Conservation (phyloP, 1,284 basidiomycete species). For the Moesziomyces sp. region DNA sequence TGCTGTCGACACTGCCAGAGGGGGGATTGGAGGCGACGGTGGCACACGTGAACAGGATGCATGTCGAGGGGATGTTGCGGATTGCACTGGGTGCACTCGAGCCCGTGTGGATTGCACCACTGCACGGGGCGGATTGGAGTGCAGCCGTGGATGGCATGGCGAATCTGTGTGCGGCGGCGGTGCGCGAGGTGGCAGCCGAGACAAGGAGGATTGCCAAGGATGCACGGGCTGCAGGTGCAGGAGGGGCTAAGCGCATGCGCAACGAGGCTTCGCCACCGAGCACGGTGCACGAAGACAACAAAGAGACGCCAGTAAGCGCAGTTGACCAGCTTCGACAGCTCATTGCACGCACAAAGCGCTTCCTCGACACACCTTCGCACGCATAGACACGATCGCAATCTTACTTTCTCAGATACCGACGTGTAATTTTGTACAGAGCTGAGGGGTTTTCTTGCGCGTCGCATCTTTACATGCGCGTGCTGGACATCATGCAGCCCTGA, state of each 20-base stretch:
- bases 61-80: conserved; percentile 22
- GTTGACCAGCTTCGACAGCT: conserved; percentile 20
- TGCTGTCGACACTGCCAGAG: conserved; percentile 9
- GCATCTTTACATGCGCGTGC: too few relatives aligned
- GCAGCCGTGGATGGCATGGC: conserved; percentile 9
- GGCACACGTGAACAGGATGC: conserved; percentile 4
- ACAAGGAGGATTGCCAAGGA: conserved; percentile 15
- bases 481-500: too few relatives aligned
- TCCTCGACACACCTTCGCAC: conserved; percentile 18
- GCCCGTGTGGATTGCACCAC: conserved; percentile 21
- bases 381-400: conserved; percentile 1
- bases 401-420: too few relatives aligned
- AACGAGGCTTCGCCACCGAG: neutral
- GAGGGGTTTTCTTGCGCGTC: too few relatives aligned
- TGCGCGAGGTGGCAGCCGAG: conserved; percentile 26
- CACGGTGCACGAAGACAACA: neutral
- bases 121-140: conserved; percentile 1
- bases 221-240: conserved; percentile 1
- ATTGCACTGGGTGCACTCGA: conserved; percentile 18
- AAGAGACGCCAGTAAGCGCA: conserved; percentile 1
- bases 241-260: neutral
- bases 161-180: conserved; percentile 16
- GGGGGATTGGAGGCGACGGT: conserved; percentile 3
- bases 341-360: conserved; percentile 26
- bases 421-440: too few relatives aligned